Evolutionary conservation across 2,329 filamentous ascomycete species (phyloP), one percentile per base, ranked within the genome.

Genomic region (Sarocladium brachiariae): DNA sequence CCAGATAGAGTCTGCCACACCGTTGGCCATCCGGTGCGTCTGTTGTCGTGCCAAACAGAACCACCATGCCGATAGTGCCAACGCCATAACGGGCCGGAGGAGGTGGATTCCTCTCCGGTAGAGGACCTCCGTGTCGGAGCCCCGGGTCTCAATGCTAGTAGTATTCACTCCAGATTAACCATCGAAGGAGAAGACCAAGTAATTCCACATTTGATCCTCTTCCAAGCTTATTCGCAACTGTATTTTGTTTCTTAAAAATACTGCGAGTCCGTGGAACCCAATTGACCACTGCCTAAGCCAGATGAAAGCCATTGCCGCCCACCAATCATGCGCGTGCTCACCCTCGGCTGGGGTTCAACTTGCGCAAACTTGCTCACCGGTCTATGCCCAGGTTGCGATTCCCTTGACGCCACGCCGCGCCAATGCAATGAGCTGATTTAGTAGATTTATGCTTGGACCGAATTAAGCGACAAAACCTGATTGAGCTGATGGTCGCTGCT

Each of bases 301-400:
- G 24, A 14, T 25, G 13, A 30, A 7, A 4, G 14, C 3, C 4
- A 10, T 30, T n/a, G 43, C 13, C 4, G 14, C 3, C 5, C 9
- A 33, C 43, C 43, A 33, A 33, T 33, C 43, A 23, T 25, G 16
- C 25, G 11, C 43, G 9, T 24, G 39, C 11, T 33, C 16, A 47
- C 9, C 39, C 25, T 21, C 21, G 39, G 39, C 10, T 24, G 23
- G 8, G 24, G 43, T n/a, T 33, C 8, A 47, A 47, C 25, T 47
- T 47, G 43, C 43, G 43, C 43, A 47, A 47, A 47, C 43, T 47
- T 47, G 43, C 43, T 47, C 43, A 47, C 19, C 39, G 14, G 39
- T 18, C 39, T 43, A 13, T 47, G 7, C 16, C 10, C 9, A 18
- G 33, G 43, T 25, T 33, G 43, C 18, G 10, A 14, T 30, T 31